Base-by-base conservation (phyloP, 768 basidiomycete genomes). In the Arthromyces matolae region DNA sequence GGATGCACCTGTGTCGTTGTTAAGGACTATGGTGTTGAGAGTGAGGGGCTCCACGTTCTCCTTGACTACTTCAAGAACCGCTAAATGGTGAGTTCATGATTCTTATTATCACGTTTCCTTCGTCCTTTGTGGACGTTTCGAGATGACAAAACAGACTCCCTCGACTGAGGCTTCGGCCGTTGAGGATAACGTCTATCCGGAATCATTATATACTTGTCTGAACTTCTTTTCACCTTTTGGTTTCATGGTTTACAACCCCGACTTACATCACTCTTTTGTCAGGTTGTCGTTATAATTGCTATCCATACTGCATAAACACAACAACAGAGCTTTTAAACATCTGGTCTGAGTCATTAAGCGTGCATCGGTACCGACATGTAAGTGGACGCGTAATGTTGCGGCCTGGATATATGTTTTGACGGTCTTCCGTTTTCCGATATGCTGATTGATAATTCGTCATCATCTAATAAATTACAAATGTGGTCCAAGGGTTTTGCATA, bases 61-160 rank as follows among this genome's bases (percentile, higher is more conserved):
- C 72, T 92, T 58, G 89, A 93, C 64, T 93, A 95, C 83, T 95
- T 96, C 86, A 94, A 93, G 78, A 90, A 85, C 78, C 89, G 92
- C 53, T 86, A 78, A 83, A 60, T 66, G 68, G 48, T 45, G 61
- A 43, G 41, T 62, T 7, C 42, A 60, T 46, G n/a, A n/a, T n/a
- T n/a, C n/a, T n/a, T n/a, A n/a, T 52, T 60, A 13, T 54, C 58
- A 24, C 47, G 55, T 38, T 58, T 49, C 24, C n/a, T 18, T 18
- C 18, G 4, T 40, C 31, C 12, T 23, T 13, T 19, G 34, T 14
- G 24, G 19, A 27, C 32, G 13, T 19, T 42, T 23, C 28, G 20
- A 48, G 89, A 91, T 91, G 89, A 89, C 79, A 82, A 80, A 67
- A 75, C 81, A 87, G 89, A 90, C 89, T 91, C 89, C 89, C 89